phyloP scores from a whole-genome alignment of 441 rosid species.

The Gossypium schwendimanii region DNA sequence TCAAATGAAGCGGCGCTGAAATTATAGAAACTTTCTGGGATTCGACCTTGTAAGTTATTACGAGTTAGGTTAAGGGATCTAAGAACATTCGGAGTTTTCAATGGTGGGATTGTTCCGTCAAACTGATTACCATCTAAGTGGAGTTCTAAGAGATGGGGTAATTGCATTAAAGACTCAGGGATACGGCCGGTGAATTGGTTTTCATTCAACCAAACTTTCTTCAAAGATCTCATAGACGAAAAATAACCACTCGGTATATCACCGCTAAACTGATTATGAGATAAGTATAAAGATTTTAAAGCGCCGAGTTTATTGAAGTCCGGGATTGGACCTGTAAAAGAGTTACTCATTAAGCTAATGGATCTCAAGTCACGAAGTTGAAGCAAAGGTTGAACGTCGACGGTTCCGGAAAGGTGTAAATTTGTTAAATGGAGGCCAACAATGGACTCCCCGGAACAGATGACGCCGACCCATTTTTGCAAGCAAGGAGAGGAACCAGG shows the following conservation, averaged over 20 bases:
- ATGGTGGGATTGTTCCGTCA: constrained; percentile 48
- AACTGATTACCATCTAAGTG: constrained; percentile 67
- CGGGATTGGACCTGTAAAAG: constrained; percentile 55
- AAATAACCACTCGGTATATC: constrained; percentile 53
- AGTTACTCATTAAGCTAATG: constrained; percentile 48
- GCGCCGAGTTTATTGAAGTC: constrained; percentile 50
- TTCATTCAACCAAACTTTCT: constrained; percentile 51
- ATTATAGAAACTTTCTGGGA: constrained; percentile 38
- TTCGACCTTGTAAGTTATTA: constrained; percentile 59
- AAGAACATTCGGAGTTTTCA: constrained; percentile 23
- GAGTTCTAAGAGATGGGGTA: constrained; percentile 43
- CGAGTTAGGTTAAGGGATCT: constrained; percentile 45
- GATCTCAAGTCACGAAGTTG: constrained; percentile 44
- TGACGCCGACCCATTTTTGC: constrained; percentile 49
- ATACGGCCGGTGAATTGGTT: constrained; percentile 56
- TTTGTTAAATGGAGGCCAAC: constrained; percentile 51
- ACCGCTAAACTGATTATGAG: constrained; percentile 51
- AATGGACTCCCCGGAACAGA: constrained; percentile 43
- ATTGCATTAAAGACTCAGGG: constrained; percentile 46
- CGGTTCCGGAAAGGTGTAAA: constrained; percentile 44
- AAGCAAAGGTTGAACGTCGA: constrained; percentile 36
- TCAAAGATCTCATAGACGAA: constrained; percentile 39
- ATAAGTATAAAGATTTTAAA: constrained; percentile 44
- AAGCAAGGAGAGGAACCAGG: constrained; percentile 44
- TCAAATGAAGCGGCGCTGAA: constrained; percentile 31